Evolutionary conservation across 176 grass and related monocot species (phyloP), one percentile per base, ranked within the genome.

Genomic region (Oryza rufipogon): DNA sequence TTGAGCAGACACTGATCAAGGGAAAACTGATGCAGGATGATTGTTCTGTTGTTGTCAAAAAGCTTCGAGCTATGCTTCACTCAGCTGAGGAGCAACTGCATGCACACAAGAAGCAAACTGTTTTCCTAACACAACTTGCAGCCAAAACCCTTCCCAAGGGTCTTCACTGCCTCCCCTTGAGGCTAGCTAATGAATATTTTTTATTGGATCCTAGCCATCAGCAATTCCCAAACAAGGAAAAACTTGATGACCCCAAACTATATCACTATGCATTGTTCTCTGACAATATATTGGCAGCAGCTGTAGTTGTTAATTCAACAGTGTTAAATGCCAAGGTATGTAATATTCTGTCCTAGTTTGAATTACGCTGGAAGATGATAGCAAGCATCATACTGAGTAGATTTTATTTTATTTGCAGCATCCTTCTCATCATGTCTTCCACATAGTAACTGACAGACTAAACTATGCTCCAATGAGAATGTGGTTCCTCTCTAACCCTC

Each of bases 401-500:
- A 84, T 11, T 36, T 61, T 75, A 68, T 73, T 80, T 80, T 48
- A 46, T 76, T 86, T 95, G 74, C 92, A 97, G 95, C 75, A 95
- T 87, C 92, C 95, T 66, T 80, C 86, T 58, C 78, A 88, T 38
- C 90, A 95, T 87, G 90, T 97, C 49, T 93, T 97, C 82, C 92
- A 95, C 83, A 93, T 97, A 83, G 90, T 95, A 41, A 97, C 92
- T 13, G 95, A 97, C 82, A 88, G 87, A 82, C 86, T 95, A 66
- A 97, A 95, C 83, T 95, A 91, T 30, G 86, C 92, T 66, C 86
- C 95, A 64, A 95, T 97, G 91, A 85, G 84, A 68, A 97, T 97
- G 95, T 97, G 92, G 95, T 97, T 97, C 79, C 75, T 97, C 49
- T 88, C 90, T 72, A 97, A 97, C 22, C 92, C 92, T 81, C 92